Evolutionary conservation across 805 yeast species (phyloP).

Genomic region (Debaryomyces hansenii): DNA sequence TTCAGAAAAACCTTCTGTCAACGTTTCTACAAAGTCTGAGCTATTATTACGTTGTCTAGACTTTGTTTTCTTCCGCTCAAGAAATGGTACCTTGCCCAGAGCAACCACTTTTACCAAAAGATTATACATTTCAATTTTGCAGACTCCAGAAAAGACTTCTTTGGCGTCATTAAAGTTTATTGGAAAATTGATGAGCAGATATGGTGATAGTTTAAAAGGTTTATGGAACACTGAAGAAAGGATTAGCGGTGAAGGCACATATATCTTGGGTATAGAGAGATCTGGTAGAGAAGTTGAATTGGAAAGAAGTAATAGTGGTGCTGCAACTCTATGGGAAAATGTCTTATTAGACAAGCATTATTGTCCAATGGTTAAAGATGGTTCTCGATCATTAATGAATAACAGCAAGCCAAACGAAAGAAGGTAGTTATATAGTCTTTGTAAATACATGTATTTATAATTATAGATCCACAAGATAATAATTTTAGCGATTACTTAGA

Average conservation of each 20-base stretch:
- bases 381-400: slow-evolving; percentile 45
- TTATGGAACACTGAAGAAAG: slow-evolving; percentile 87
- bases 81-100: slow-evolving; percentile 63
- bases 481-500: too few species aligned
- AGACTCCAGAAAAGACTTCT: slow-evolving; percentile 85
- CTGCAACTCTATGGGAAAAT: slow-evolving; percentile 90
- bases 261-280: slow-evolving; percentile 57
- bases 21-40: slow-evolving; percentile 87
- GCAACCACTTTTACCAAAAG: slow-evolving; percentile 84
- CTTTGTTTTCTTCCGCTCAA: slow-evolving; percentile 74
- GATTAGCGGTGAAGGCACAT: slow-evolving; percentile 69
- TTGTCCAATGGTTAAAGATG: slow-evolving; percentile 76
- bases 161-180: slow-evolving; percentile 76
- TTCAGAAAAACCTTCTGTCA: slow-evolving; percentile 65
- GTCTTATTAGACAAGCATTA: slow-evolving; percentile 79
- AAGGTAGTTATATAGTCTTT: slow-evolving; percentile 2
- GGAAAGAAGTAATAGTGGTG: slow-evolving; percentile 79
- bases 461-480: too few species aligned
- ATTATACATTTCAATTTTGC: slow-evolving; percentile 62
- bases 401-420: slow-evolving; percentile 25
- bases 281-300: slow-evolving; percentile 50
- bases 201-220: slow-evolving; percentile 67
- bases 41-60: slow-evolving; percentile 75
- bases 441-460: slow-evolving; percentile 1
- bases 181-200: slow-evolving; percentile 70